A percentile compares a stretch with the other conserved stretches of the same genome.
Evolutionary conservation across 805 yeast species (phyloP).

Genomic region (Yamadazyma philogaea): DNA sequence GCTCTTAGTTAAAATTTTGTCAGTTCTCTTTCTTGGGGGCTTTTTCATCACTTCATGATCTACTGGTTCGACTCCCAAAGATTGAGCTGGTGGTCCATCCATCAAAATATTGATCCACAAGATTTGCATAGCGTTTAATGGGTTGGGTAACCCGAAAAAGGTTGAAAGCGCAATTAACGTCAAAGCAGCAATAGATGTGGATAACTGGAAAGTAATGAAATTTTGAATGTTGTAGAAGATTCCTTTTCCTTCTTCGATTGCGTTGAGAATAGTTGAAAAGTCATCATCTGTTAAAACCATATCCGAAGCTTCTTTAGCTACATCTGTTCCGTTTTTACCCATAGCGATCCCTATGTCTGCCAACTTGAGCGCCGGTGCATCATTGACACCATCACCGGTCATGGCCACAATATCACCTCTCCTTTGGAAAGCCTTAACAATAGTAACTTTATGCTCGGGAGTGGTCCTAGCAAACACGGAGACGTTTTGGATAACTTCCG

Average conservation of each 20-base stretch:
- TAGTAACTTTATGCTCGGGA: conserved; percentile 88
- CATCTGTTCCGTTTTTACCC: conserved; percentile 95
- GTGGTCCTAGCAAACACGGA: conserved; percentile 93
- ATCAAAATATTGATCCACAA: conserved; percentile 94
- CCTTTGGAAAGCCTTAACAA: conserved; percentile 83
- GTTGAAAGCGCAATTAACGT: conserved; percentile 87
- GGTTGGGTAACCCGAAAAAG: conserved; percentile 83
- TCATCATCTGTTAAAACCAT: conserved; percentile 98
- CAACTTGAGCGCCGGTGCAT: conserved; percentile 95
- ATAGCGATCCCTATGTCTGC: conserved; percentile 96
- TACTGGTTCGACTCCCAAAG: conserved; percentile 95
- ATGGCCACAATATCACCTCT: conserved; percentile 95
- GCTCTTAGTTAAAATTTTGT: conserved; percentile 69
- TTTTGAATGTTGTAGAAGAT: conserved; percentile 94
- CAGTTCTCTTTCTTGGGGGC: conserved; percentile 91
- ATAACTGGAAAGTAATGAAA: conserved; percentile 90
- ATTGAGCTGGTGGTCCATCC: conserved; percentile 99
- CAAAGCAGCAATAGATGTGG: conserved; percentile 93
- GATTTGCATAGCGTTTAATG: conserved; percentile 97
- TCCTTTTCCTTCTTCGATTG: conserved; percentile 97
- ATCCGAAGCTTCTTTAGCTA: conserved; percentile 97
- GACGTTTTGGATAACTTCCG: conserved; percentile 75
- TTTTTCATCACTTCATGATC: conserved; percentile 92
- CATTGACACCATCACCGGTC: conserved; percentile 99
- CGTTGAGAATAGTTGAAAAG: conserved; percentile 87